These are phyloP conservation scores for Trichoderma sp. DNA, from an alignment of 2,329 filamentous ascomycete species.

Conservation along the genomic window DNA sequence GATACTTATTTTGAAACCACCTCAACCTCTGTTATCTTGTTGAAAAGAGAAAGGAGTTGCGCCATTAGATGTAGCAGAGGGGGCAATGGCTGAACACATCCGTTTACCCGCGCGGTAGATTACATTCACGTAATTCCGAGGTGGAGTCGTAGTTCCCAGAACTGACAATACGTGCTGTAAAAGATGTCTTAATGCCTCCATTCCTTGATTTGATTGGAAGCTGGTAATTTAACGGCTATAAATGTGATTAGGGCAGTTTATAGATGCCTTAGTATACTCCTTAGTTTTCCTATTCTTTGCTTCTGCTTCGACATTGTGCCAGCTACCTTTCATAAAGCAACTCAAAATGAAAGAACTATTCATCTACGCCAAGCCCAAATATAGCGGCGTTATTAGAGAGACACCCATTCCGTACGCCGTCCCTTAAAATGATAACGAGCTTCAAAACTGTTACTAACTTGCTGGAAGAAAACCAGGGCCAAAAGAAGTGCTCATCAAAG, in stretches of 20 bases:
- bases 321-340: background rate
- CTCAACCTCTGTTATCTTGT: background rate
- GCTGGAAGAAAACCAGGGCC: slow-evolving; percentile 28
- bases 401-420: slow-evolving; percentile 7
- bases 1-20: background rate
- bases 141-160: too few relatives aligned
- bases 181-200: background rate
- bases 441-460: background rate
- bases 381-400: slow-evolving; percentile 1
- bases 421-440: background rate
- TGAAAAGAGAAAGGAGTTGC: background rate
- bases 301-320: background rate
- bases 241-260: background rate
- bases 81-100: background rate
- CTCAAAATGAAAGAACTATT: slow-evolving; percentile 5
- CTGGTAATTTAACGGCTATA: background rate
- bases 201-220: background rate
- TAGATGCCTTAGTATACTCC: background rate
- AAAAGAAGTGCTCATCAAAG: slow-evolving; percentile 35
- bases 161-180: background rate
- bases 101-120: background rate
- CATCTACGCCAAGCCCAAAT: slow-evolving; percentile 8
- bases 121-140: background rate
- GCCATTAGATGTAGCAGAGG: background rate
- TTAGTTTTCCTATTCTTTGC: background rate